Percentiles rank a stretch among this genome's conserved stretches.
Conservation (phyloP, 306 rosid genomes). For the Trichosanthes truncata region DNA sequence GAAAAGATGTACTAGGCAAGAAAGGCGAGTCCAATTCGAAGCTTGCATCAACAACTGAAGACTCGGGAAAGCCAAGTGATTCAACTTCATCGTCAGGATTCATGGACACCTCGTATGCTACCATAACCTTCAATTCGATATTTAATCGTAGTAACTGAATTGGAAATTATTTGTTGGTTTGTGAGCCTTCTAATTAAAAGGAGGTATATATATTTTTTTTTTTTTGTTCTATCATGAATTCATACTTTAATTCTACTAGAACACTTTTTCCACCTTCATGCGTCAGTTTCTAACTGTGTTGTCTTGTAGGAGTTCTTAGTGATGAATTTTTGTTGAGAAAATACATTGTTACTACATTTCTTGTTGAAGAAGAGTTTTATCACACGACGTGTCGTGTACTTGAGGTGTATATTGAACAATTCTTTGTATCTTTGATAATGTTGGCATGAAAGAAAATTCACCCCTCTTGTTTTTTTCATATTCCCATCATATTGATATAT, state of each 20-base stretch:
- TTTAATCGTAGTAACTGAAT: constrained; percentile 41
- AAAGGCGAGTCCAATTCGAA: constrained; percentile 15
- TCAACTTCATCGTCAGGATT: constrained; percentile 33
- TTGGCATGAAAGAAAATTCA: not conserved
- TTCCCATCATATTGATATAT: not conserved
- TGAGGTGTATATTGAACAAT: not conserved
- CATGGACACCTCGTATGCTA: constrained; percentile 26
- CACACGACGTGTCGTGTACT: not conserved
- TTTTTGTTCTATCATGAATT: not conserved
- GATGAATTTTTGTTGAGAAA: not conserved
- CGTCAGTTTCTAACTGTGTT: not conserved
- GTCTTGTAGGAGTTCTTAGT: not conserved
- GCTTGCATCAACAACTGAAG: constrained; percentile 19
- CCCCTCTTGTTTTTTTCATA: not conserved
- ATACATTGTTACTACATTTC: not conserved
- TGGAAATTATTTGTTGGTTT: not conserved
- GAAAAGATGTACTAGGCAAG: constrained; percentile 11
- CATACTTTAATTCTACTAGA: not conserved
- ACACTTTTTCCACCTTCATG: not conserved
- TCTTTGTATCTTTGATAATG: not conserved
- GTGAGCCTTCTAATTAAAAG: not conserved
- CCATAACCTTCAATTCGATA: constrained; percentile 68
- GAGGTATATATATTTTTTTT: not conserved
- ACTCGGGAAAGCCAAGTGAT: constrained; percentile 20
- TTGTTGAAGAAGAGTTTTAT: not conserved